Percentiles rank a stretch among this genome's conserved stretches.
These are phyloP conservation scores for Elsinoe arachidis DNA, from an alignment of 2,329 filamentous ascomycete genomes.

Conservation along the genomic window DNA sequence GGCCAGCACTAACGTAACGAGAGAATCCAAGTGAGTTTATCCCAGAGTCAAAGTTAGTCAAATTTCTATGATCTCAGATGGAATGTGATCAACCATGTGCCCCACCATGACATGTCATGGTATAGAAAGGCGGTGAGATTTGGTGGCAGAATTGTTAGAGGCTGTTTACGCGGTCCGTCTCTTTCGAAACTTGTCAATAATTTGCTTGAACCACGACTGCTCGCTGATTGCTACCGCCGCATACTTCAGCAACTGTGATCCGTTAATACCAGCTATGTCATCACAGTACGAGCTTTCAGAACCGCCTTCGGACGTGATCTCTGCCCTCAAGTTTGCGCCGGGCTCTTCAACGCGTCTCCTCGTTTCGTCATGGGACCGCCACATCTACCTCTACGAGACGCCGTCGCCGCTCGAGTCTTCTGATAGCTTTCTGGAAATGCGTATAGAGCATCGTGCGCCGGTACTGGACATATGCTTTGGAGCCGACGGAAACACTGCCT, in stretches of 20 bases:
- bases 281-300: conserved; percentile 57
- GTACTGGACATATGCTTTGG: conserved; percentile 91
- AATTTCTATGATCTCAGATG: neutral
- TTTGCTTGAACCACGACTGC: neutral
- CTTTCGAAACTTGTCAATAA: neutral
- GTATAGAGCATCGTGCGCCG: conserved; percentile 72
- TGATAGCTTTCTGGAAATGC: conserved; percentile 57
- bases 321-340: conserved; percentile 76
- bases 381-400: conserved; percentile 82
- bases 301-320: conserved; percentile 79
- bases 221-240: neutral
- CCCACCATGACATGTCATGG: neutral
- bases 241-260: neutral
- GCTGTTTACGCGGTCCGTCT: neutral
- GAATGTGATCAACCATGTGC: neutral
- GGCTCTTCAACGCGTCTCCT: conserved; percentile 64
- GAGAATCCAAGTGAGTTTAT: neutral
- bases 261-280: neutral
- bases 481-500: conserved; percentile 70
- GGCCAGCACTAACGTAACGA: too few relatives aligned
- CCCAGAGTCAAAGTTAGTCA: neutral
- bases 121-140: conserved; percentile 6
- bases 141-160: neutral
- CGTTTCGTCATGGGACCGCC: conserved; percentile 92
- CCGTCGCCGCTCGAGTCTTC: conserved; percentile 35